Evolutionary conservation across 1,139 yeast species (phyloP), one percentile per base, ranked within the genome.

Genomic region (Hyphopichia wangnamkhiaoensis): DNA sequence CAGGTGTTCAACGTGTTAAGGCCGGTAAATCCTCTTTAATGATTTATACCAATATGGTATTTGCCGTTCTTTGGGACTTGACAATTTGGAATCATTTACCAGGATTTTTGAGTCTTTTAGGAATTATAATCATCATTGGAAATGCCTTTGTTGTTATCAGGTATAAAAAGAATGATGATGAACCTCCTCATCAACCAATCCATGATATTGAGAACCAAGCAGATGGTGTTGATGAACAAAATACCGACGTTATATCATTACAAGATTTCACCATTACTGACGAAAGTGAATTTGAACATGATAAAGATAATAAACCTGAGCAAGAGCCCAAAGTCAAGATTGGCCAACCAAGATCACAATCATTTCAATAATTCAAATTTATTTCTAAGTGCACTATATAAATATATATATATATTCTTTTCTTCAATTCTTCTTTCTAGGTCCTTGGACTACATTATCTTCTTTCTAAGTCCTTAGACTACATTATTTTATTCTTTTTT

Each of bases 11-110:
- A 58, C 68, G 89, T 42, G 96, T 87, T 45, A 73, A 74, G 44
- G 95, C 96, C 1, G 81, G 90, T 1, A 74, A 88, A 42, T 90
- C 91, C 0, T 74, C 93, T 4, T 72, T 86, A 45, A 83, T 87
- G 76, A 67, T 79, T 5, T 90, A 90, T 59, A 74, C 89, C 2
- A 88, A 83, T 52, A 74, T 90, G 72, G 64, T 89, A 1, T 88
- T 84, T 64, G 93, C 96, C 0, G 65, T 88, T n/a, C 47, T 84
- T 26, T 83, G 91, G 80, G 96, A 90, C 54, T 66, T 80, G 28
- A 41, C 79, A 1, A 67, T 89, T 30, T 89, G 90, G 82, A 74
- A 79, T 42, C 89, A 84, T 54, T 59, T 81, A 26, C 96, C 96
- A 0, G 84, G 82, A 17, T 42, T 79, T 18, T 71, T 86, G 66